Percentiles rank a stretch among this genome's conserved stretches.
Evolutionary conservation across 192 early-diverging fungal species (phyloP).

Genomic region (Coemansia sp.): DNA sequence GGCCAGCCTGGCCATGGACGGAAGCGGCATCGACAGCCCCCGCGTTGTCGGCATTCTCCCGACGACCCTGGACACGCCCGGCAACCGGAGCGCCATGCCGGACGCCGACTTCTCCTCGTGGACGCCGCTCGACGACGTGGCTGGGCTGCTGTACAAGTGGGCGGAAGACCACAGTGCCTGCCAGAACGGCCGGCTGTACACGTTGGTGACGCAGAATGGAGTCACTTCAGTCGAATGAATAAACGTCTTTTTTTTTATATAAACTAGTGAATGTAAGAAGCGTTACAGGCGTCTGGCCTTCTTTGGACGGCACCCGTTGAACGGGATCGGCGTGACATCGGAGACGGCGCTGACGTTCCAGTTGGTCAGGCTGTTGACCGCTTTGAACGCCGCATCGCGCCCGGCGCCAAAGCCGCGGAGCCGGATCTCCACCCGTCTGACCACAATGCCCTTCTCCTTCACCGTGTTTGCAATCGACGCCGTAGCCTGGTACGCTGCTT

Average conservation of each 20-base stretch:
- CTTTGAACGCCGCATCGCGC: constrained; percentile 88
- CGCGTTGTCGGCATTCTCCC: constrained; percentile 70
- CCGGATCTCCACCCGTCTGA: constrained; percentile 68
- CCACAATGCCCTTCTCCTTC: constrained; percentile 63
- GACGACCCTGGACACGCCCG: constrained; percentile 84
- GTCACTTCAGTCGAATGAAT: constrained; percentile 20
- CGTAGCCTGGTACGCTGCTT: constrained; percentile 90
- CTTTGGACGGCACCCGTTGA: constrained; percentile 87
- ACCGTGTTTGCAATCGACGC: constrained; percentile 66
- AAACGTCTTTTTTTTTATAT: not conserved
- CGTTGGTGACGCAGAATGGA: constrained; percentile 19
- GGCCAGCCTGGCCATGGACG: constrained; percentile 62
- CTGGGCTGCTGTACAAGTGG: constrained; percentile 47
- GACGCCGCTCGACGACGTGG: constrained; percentile 77
- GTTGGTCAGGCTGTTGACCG: constrained; percentile 66
- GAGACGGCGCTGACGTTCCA: constrained; percentile 77
- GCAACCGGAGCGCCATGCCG: constrained; percentile 85
- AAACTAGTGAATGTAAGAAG: not conserved
- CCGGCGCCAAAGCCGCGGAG: constrained; percentile 92
- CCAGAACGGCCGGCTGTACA: constrained; percentile 39
- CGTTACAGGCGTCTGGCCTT: constrained; percentile 82
- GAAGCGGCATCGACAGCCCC: constrained; percentile 74
- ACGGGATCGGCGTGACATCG: constrained; percentile 88
- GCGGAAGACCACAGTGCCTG: constrained; percentile 12
- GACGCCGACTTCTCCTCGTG: constrained; percentile 78